These are phyloP conservation scores for Ascochyta pisi DNA, from an alignment of 2,329 filamentous ascomycete species.

Conservation along the genomic window DNA sequence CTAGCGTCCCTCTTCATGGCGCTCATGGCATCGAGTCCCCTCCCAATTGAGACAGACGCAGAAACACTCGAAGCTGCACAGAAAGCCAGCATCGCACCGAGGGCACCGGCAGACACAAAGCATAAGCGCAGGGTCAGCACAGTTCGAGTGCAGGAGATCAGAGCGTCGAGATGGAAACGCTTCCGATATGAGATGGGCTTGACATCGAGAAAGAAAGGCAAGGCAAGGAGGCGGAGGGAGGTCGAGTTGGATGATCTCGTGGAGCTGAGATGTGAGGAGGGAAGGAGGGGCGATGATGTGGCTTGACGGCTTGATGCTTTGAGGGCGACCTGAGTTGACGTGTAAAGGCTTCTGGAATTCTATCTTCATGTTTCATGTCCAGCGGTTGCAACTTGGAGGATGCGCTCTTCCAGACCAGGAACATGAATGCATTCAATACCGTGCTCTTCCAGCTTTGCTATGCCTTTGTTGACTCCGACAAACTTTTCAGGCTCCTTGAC, in stretches of 20 bases:
- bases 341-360: neutral
- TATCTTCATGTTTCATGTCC: constrained; percentile 66
- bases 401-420: constrained; percentile 77
- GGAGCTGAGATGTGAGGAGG: constrained; percentile 80
- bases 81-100: constrained; percentile 15
- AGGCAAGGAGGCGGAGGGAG: constrained; percentile 3
- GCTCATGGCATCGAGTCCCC: constrained; percentile 22
- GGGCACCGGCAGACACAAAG: neutral
- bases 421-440: constrained; percentile 79
- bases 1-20: constrained; percentile 28
- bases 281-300: constrained; percentile 47
- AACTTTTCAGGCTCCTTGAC: constrained; percentile 91
- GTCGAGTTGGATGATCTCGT: constrained; percentile 52
- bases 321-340: neutral
- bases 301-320: neutral
- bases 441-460: constrained; percentile 70
- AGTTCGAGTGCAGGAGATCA: constrained; percentile 12
- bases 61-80: constrained; percentile 26
- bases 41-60: constrained; percentile 26
- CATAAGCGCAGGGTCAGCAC: constrained; percentile 4
- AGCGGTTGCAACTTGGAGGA: constrained; percentile 80
- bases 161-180: constrained; percentile 20
- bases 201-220: constrained; percentile 18
- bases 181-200: constrained; percentile 23
- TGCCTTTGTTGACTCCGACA: constrained; percentile 80